A percentile compares a stretch with the other conserved stretches of the same genome.
Conservation (phyloP, 768 basidiomycete species). For the Termitomyces sp. region DNA sequence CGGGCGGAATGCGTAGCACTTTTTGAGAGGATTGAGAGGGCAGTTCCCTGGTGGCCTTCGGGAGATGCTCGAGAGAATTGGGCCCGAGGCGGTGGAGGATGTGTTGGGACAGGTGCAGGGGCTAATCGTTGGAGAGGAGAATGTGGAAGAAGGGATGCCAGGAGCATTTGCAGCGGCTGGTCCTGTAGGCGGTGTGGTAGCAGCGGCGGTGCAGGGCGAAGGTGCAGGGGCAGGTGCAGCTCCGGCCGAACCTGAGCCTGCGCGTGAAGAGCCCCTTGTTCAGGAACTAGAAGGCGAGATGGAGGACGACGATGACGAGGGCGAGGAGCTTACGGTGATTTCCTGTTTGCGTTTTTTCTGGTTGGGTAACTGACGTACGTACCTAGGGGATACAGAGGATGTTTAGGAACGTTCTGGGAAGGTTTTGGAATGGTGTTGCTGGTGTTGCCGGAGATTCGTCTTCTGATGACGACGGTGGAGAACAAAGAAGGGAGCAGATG, state of each 20-base stretch:
- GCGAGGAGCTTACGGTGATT: not conserved
- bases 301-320: slow-evolving; percentile 31
- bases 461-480: slow-evolving; percentile 34
- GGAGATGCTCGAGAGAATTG: slow-evolving; percentile 54
- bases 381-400: slow-evolving; percentile 34
- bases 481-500: not conserved
- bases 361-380: not conserved
- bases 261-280: not conserved
- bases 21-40: slow-evolving; percentile 38
- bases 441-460: slow-evolving; percentile 20
- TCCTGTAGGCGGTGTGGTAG: not conserved
- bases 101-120: slow-evolving; percentile 41
- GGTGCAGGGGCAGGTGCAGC: slow-evolving; percentile 12
- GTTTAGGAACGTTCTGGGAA: slow-evolving; percentile 50
- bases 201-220: slow-evolving; percentile 25
- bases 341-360: not conserved
- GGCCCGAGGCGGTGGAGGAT: slow-evolving; percentile 53
- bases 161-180: slow-evolving; percentile 19
- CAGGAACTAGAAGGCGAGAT: slow-evolving; percentile 15
- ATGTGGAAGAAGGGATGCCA: slow-evolving; percentile 35
- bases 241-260: not conserved
- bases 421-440: slow-evolving; percentile 46
- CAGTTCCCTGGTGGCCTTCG: slow-evolving; percentile 63
- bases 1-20: slow-evolving; percentile 45
- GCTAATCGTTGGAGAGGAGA: slow-evolving; percentile 24